A percentile compares a stretch with the other conserved stretches of the same genome.
These are phyloP conservation scores for Acanthamoeba lenticulata DNA, from an alignment of 208 protist species.

Conservation along the genomic window DNA sequence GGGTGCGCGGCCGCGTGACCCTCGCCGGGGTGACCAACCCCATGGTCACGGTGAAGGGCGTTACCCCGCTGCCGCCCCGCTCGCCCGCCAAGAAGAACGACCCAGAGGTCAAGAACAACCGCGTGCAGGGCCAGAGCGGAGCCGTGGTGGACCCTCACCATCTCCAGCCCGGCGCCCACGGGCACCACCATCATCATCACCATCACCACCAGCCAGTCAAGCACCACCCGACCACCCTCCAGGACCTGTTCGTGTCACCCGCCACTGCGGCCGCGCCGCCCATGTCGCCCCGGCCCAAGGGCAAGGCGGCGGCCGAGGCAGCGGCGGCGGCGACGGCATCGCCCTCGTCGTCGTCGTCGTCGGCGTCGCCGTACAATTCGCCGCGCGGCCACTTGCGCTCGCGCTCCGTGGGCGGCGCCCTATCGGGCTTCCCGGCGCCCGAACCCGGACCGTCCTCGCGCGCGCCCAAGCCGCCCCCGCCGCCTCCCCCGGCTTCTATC, in stretches of 20 bases:
- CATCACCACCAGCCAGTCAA: neutral
- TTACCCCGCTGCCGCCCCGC: neutral
- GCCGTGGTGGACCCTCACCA: neutral
- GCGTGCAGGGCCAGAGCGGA: neutral
- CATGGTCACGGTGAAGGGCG: neutral
- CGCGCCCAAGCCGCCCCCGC: neutral
- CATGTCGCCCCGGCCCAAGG: neutral
- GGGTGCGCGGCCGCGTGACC: neutral
- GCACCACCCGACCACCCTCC: constrained; percentile 19
- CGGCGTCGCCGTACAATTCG: neutral
- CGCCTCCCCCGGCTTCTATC: neutral
- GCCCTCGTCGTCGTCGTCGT: too few species aligned
- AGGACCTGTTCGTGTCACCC: neutral
- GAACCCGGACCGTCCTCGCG: neutral
- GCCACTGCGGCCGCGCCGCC: neutral
- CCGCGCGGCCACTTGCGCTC: neutral
- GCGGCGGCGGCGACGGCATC: too few species aligned
- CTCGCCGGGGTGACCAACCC: neutral
- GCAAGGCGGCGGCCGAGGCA: neutral
- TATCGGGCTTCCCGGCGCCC: neutral
- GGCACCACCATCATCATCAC: neutral
- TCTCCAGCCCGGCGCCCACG: neutral
- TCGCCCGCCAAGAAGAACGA: neutral
- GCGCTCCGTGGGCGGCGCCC: neutral
- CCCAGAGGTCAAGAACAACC: neutral